Conservation (phyloP, 192 early-diverging fungal species). For the Helicostylum pulchrum region DNA sequence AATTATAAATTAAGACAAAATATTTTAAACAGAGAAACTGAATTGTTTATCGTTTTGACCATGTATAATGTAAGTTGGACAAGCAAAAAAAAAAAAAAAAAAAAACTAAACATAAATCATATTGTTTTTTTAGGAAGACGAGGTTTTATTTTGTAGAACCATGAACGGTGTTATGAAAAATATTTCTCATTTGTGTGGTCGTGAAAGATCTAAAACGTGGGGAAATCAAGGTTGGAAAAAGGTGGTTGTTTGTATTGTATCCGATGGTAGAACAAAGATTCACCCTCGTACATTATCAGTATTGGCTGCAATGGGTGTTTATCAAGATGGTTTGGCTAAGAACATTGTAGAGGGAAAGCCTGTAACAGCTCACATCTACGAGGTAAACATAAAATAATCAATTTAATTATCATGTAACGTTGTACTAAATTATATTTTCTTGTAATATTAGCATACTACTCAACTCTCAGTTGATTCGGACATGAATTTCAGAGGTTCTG, state of each 20-base stretch:
- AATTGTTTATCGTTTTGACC: slow-evolving; percentile 70
- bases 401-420: background rate
- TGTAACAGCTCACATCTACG: slow-evolving; percentile 71
- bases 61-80: slow-evolving; percentile 63
- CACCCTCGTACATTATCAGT: slow-evolving; percentile 60
- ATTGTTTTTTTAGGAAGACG: slow-evolving; percentile 65
- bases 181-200: slow-evolving; percentile 70
- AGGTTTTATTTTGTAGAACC: slow-evolving; percentile 84
- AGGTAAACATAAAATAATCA: slow-evolving; percentile 18
- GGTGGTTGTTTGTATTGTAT: slow-evolving; percentile 73
- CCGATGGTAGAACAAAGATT: slow-evolving; percentile 73
- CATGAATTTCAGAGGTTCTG: slow-evolving; percentile 45
- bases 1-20: slow-evolving; percentile 60
- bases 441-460: slow-evolving; percentile 43
- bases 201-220: slow-evolving; percentile 61
- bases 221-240: slow-evolving; percentile 76
- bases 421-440: background rate
- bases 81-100: background rate
- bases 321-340: slow-evolving; percentile 71
- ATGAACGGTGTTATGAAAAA: slow-evolving; percentile 88
- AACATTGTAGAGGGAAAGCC: slow-evolving; percentile 58
- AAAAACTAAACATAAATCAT: too few species aligned
- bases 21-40: slow-evolving; percentile 53
- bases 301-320: slow-evolving; percentile 72
- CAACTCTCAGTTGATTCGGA: slow-evolving; percentile 57